Evolutionary conservation across 352 stramenopile species (phyloP).

Genomic region (Phytophthora brassicae): DNA sequence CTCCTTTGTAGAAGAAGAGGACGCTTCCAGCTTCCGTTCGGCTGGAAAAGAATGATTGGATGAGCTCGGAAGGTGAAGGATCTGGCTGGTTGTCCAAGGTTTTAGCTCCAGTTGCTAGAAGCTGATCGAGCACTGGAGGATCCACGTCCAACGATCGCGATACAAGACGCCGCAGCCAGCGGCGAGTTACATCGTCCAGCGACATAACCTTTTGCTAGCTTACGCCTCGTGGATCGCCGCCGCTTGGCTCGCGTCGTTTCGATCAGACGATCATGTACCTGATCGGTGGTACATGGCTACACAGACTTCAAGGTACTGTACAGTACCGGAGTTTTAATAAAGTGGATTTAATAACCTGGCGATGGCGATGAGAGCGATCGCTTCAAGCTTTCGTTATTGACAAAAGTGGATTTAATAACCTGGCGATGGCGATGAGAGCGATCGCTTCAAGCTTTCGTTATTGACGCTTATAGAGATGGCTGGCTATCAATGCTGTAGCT

Average conservation of each 20-base stretch:
- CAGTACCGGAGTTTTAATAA: too few relatives aligned
- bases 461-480: too few relatives aligned
- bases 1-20: conserved; percentile 73
- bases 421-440: too few relatives aligned
- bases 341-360: too few relatives aligned
- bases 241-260: conserved; percentile 27
- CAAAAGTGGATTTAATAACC: too few relatives aligned
- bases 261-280: conserved; percentile 13
- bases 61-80: conserved; percentile 33
- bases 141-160: conserved; percentile 63
- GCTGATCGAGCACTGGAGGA: conserved; percentile 50
- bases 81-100: conserved; percentile 40
- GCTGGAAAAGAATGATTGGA: conserved; percentile 62
- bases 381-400: too few relatives aligned
- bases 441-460: too few relatives aligned
- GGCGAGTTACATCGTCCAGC: conserved; percentile 53
- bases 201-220: conserved; percentile 8
- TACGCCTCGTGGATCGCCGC: conserved; percentile 3
- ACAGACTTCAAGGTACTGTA: too few relatives aligned
- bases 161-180: conserved; percentile 71
- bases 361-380: too few relatives aligned
- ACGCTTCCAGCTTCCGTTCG: conserved; percentile 62
- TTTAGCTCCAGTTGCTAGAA: conserved; percentile 41
- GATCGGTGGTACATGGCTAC: conserved; percentile 14
- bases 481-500: too few relatives aligned